Base-by-base conservation (phyloP, 495 filamentous ascomycete species). In the Lepraria neglecta region DNA sequence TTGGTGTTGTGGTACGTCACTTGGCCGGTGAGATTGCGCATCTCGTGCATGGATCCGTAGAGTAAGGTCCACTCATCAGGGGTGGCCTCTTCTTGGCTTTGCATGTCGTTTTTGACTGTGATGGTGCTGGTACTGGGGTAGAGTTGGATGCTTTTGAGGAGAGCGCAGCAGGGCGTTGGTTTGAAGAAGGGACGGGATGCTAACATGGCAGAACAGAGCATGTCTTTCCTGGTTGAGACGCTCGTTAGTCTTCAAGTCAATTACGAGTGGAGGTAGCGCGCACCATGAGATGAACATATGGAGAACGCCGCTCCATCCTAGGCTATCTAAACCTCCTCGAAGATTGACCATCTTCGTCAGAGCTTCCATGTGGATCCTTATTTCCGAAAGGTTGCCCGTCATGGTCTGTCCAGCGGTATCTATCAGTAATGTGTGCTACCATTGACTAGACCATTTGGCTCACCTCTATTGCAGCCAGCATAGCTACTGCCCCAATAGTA, bases 231-330 rank as follows among this genome's bases (percentile, higher is more conserved):
- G 17, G 14, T 3, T 12, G 17, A 40, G 1, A 35, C 28, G 35
- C 11, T 19, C 10, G 3, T 38, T 11, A 44, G 3, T 24, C 0
- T 43, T 24, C 7, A 31, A 45, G n/a, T n/a, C n/a, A n/a, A 0
- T 11, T 7, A 15, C 10, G 1, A 9, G 1, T n/a, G 10, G 21
- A 17, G 3, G 3, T 17, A 15, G 27, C 10, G 0, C 0, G 4
- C 31, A 58, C 61, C 61, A 63, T 42, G 45, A 24, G 0, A 63
- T 48, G 27, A 63, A 35, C 44, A 63, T 52, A 21, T 50, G 61
- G 3, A 63, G 43, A 2, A 58, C 45, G 0, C 54, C 44, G 30
- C 19, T 15, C 53, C 52, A 58, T 28, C 54, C 53, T 5, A 58
- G 21, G 17, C 42, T 15, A 11, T 42, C 15, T 5, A 58, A 43